Evolutionary conservation across 225 moss, liverwort and hornwort species (phyloP).

Genomic region (Straminergon stramineum): DNA sequence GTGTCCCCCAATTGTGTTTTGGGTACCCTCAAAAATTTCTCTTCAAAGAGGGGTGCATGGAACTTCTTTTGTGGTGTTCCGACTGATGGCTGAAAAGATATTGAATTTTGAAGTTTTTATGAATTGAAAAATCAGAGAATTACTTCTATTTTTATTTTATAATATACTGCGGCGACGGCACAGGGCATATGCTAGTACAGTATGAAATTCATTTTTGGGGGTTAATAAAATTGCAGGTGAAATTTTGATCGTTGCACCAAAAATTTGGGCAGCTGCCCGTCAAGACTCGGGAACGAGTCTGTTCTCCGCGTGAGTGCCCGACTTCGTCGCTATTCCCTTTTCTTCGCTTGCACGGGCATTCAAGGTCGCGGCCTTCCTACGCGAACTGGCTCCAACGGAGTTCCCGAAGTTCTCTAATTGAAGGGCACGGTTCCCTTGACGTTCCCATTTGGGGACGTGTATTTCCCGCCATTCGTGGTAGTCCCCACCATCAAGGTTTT

Average conservation of each 20-base stretch:
- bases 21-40: no score
- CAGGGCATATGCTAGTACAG: no score
- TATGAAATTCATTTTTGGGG: neutral
- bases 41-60: no score
- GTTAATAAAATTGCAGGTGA: neutral
- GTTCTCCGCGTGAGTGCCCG: no score
- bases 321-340: neutral
- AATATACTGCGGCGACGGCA: no score
- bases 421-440: neutral
- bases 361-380: slow-evolving; percentile 36
- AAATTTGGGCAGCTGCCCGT: neutral
- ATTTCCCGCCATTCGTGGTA: slow-evolving; percentile 6
- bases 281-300: neutral
- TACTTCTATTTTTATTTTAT: no score
- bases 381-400: slow-evolving; percentile 1
- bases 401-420: neutral
- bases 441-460: neutral
- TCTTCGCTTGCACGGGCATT: neutral
- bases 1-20: no score
- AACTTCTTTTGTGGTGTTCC: no score
- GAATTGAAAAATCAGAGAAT: no score
- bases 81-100: no score
- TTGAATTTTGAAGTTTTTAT: no score
- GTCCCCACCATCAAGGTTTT: neutral
- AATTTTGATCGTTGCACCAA: no score